Conservation (phyloP, 257 asterid species). For the Misopates orontium region DNA sequence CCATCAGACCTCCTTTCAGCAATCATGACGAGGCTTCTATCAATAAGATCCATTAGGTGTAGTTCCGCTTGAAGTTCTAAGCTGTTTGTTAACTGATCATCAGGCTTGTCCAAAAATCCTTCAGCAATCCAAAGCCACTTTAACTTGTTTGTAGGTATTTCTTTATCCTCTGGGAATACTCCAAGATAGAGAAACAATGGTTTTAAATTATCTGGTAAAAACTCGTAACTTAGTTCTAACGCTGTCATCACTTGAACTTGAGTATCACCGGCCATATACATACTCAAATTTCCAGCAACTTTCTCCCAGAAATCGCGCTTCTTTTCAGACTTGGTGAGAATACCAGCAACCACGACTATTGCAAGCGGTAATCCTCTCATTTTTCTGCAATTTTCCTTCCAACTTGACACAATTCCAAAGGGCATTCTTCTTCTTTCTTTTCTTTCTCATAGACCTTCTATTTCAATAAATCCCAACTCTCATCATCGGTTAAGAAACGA, state of each 20-base stretch:
- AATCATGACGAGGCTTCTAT: slow-evolving; percentile 6
- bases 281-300: neutral
- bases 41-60: neutral
- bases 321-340: neutral
- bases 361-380: slow-evolving; percentile 16
- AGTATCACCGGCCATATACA: neutral
- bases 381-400: slow-evolving; percentile 4
- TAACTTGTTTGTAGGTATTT: neutral
- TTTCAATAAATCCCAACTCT: slow-evolving; percentile 25
- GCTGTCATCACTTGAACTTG: neutral
- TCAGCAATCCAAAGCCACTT: neutral
- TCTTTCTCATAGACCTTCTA: slow-evolving; percentile 8
- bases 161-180: neutral
- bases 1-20: neutral
- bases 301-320: neutral
- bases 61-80: neutral
- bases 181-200: slow-evolving; percentile 16
- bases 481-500: neutral
- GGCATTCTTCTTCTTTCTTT: neutral
- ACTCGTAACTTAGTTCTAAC: slow-evolving; percentile 6
- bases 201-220: neutral
- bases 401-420: neutral
- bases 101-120: neutral
- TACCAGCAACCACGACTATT: neutral
- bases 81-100: neutral